These are phyloP conservation scores for Dipteronia dyeriana DNA, from an alignment of 345 rosid genomes.

Conservation along the genomic window DNA sequence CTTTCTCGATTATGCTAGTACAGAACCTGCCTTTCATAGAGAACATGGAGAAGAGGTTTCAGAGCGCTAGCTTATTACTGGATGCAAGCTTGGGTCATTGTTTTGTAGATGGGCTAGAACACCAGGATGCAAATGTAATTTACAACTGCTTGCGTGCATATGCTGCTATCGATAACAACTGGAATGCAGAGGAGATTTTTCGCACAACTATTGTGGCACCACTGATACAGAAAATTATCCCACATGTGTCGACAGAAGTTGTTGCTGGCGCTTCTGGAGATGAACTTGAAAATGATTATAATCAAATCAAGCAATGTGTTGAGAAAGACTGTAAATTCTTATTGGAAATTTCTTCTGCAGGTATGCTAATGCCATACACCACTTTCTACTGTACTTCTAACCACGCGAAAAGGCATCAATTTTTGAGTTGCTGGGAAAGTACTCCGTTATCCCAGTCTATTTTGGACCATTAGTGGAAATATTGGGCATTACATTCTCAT, in stretches of 20 bases:
- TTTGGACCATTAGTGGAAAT: neutral
- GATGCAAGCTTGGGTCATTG: constrained; percentile 98
- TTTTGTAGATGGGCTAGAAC: constrained; percentile 88
- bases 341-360: constrained; percentile 80
- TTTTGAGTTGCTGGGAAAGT: neutral
- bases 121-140: constrained; percentile 80
- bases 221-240: constrained; percentile 59
- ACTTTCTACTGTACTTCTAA: neutral
- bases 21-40: constrained; percentile 97
- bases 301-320: constrained; percentile 62
- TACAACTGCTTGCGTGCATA: constrained; percentile 97
- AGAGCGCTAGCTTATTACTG: constrained; percentile 74
- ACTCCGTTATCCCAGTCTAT: neutral
- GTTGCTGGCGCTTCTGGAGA: constrained; percentile 56
- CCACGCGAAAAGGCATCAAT: neutral
- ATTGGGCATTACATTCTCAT: neutral
- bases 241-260: constrained; percentile 48
- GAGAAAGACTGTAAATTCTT: constrained; percentile 79
- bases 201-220: constrained; percentile 80
- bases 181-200: constrained; percentile 83
- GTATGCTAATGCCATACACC: constrained; percentile 37
- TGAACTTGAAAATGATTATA: constrained; percentile 81
- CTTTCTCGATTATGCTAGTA: constrained; percentile 73
- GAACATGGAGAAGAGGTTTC: constrained; percentile 97
- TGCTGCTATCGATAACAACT: constrained; percentile 86